Base-by-base conservation (phyloP, 805 yeast species). In the Starmerella stellata region DNA sequence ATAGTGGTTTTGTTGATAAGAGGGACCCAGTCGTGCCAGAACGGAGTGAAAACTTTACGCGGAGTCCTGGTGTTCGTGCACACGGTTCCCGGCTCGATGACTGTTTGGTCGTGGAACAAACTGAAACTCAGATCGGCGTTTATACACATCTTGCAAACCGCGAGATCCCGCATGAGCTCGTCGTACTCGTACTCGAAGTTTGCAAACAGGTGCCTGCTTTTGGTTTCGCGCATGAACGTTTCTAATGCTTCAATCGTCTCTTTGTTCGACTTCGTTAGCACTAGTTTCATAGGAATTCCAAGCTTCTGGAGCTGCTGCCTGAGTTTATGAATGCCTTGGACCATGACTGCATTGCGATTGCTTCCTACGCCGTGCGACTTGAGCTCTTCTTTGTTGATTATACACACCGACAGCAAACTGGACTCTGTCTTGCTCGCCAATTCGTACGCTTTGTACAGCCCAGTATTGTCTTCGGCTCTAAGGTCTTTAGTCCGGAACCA, bases 401-500 rank as follows among this genome's bases (percentile, higher is more conserved):
- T 56, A 48, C 61, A 69, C 11, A 69, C 42, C 1, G 66, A 59
- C 11, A 66, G 48, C 38, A 68, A 52, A 3, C 34, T 30, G 5
- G 27, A 5, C 23, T 21, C 30, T 2, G 64, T 62, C 3, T 57
- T 52, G 16, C 47, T 38, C 2, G 65, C 64, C 7, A 52, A 43
- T 18, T 56, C 43, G 29, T 62, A 46, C 1, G 69, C 67, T 15
- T 55, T 43, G 13, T 43, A 50, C 30, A 70, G 53, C 0, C 63
- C 67, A 1, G 52, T 53, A 45, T 70, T 70, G 47, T 70, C 72
- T 8, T 48, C 52, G 5, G 61, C 39, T 34, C 75, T 53, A 21
- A 69, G 51, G 44, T 70, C 75, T 28, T 61, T 42, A 21, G 38
- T 57, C 15, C 64, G 50, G 38, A 70, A 68, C 62, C 71, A 60